A percentile compares a stretch with the other conserved stretches of the same genome.
Conservation (phyloP, 2,329 filamentous ascomycete genomes). For the Trichoderma cornu-damae region DNA sequence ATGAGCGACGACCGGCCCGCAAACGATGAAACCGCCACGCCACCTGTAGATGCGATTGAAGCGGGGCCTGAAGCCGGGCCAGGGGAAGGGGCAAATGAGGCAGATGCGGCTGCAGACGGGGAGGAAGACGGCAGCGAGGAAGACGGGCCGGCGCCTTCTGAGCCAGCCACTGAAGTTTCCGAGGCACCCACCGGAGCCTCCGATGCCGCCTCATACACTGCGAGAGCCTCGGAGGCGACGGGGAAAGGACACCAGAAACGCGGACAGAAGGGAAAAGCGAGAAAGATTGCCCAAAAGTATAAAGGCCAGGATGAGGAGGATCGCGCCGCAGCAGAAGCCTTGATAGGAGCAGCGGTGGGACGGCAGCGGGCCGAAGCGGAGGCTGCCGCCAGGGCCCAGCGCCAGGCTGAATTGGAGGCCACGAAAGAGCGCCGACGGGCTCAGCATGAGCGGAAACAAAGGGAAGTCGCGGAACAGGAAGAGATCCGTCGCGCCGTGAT, state of each 20-base stretch:
- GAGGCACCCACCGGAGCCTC: constrained; percentile 22
- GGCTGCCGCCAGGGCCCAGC: constrained; percentile 64
- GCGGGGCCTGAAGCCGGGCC: constrained; percentile 20
- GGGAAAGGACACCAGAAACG: constrained; percentile 52
- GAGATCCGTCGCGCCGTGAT: constrained; percentile 58
- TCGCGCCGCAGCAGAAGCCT: constrained; percentile 70
- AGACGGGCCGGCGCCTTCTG: constrained; percentile 25
- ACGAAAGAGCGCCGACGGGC: constrained; percentile 69
- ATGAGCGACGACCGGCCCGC: constrained; percentile 23
- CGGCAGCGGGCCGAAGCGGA: constrained; percentile 65
- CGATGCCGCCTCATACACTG: neutral
- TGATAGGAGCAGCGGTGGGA: constrained; percentile 73
- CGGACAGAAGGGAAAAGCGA: constrained; percentile 75
- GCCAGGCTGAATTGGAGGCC: constrained; percentile 58
- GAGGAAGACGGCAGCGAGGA: constrained; percentile 21
- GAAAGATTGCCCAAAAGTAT: constrained; percentile 86
- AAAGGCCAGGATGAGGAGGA: constrained; percentile 94
- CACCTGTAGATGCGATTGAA: constrained; percentile 17
- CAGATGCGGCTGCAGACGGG: constrained; percentile 29
- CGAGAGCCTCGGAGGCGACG: neutral
- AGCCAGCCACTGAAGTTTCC: constrained; percentile 21
- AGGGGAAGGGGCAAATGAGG: constrained; percentile 15
- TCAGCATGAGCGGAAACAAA: constrained; percentile 73
- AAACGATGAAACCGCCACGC: neutral
- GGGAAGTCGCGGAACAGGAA: constrained; percentile 71